Base-by-base conservation (phyloP, 2,329 filamentous ascomycete genomes). In the Nigrospora oryzae region DNA sequence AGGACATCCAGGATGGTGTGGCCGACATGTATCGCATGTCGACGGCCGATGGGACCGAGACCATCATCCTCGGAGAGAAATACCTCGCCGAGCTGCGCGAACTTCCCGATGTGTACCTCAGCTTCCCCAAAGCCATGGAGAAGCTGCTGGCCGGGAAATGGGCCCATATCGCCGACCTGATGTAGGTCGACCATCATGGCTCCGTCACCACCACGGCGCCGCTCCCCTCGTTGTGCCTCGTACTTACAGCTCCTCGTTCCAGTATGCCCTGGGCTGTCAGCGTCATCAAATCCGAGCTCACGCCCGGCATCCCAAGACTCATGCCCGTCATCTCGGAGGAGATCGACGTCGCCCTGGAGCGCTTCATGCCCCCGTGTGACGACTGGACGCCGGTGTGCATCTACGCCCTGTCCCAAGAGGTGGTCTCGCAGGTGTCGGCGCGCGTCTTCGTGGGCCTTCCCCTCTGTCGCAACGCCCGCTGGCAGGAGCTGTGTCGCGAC, bases 371-470 rank as follows among this genome's bases (percentile, higher is more conserved):
- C 4, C 37, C n/a, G 16, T 19, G 37, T 12, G 37, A 38, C 23
- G 37, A 38, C 37, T 38, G 37, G 37, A 19, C 37, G 54, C 13
- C 36, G 51, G 3, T 45, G 49, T 33, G 51, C 37, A 28, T 59
- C 13, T 63, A 57, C 47, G 52, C 56, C 11, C 46, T 51, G 5
- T 47, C 59, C 50, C 48, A 51, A 8, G 51, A 44, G 32, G 48
- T 63, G 42, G 51, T 62, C 42, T 53, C 53, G 30, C 50, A 48
- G 16, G 53, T 55, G 11, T 59, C 59, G n/a, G 62, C 59, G 51
- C 51, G 59, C 40, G 54, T 60, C 45, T 59, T 63, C 36, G 49
- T 64, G 37, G 62, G 62, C 6, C 47, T 49, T 10, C 54, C 56
- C 3, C 40, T 55, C 6, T 62, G 60, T 40, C 56, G 60, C 11